These are phyloP conservation scores for Triticum turgidum DNA, from an alignment of 176 grass and related monocot genomes.

Conservation along the genomic window DNA sequence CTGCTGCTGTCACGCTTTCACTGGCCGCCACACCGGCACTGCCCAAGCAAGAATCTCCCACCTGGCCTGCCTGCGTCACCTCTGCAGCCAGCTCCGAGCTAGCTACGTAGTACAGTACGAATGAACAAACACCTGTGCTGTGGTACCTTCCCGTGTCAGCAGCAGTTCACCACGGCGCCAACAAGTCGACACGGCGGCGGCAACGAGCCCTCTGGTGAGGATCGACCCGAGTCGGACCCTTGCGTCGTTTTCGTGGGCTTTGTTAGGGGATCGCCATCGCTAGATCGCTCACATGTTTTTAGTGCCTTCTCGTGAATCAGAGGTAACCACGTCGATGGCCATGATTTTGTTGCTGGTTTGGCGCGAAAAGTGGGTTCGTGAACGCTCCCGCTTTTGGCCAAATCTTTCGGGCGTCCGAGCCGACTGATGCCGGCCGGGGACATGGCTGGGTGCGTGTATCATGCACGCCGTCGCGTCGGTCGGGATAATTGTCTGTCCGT, in stretches of 20 bases:
- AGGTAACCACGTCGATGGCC: background rate
- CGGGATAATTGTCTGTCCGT: background rate
- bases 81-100: background rate
- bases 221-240: background rate
- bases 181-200: background rate
- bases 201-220: background rate
- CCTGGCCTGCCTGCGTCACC: background rate
- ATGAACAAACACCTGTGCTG: background rate
- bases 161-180: background rate
- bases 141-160: background rate
- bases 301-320: constrained; percentile 25
- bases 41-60: constrained; percentile 16
- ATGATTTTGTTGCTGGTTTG: background rate
- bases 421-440: background rate
- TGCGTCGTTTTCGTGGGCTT: constrained; percentile 31
- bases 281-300: constrained; percentile 44
- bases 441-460: constrained; percentile 7
- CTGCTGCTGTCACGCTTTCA: background rate
- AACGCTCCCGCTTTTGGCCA: constrained; percentile 5
- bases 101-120: background rate
- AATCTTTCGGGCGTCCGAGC: background rate
- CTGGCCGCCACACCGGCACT: background rate
- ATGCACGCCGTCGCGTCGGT: constrained; percentile 20
- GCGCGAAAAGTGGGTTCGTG: background rate
- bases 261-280: constrained; percentile 46